A percentile compares a stretch with the other conserved stretches of the same genome.
phyloP scores from a whole-genome alignment of 805 yeast genomes.

The Torulaspora maleeae region DNA sequence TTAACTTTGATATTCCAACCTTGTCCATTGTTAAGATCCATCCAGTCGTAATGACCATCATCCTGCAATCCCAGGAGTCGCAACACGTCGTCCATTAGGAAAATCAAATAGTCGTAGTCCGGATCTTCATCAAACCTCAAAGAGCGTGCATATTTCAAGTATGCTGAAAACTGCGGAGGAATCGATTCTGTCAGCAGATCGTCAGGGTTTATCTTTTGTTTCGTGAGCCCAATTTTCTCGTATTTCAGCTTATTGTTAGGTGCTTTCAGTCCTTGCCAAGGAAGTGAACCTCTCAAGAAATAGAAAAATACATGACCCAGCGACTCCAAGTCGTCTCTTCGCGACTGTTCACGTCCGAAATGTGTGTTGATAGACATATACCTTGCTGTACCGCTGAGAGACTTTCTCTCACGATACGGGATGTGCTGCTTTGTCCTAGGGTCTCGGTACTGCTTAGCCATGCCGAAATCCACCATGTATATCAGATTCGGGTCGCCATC shows the following conservation, averaged over 20 bases:
- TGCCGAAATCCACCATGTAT: slow-evolving; percentile 76
- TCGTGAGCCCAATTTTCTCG: slow-evolving; percentile 79
- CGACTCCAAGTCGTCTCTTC: slow-evolving; percentile 79
- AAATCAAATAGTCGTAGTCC: slow-evolving; percentile 62
- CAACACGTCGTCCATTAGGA: slow-evolving; percentile 56
- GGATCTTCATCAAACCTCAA: slow-evolving; percentile 78
- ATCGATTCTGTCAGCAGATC: slow-evolving; percentile 56
- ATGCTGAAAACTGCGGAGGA: slow-evolving; percentile 71
- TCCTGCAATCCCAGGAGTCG: slow-evolving; percentile 53
- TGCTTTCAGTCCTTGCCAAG: slow-evolving; percentile 89
- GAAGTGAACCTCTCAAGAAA: slow-evolving; percentile 71
- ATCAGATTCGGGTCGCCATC: slow-evolving; percentile 59
- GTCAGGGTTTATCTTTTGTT: slow-evolving; percentile 61
- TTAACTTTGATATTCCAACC: slow-evolving; percentile 78
- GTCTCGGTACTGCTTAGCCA: slow-evolving; percentile 82
- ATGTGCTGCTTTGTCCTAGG: slow-evolving; percentile 76
- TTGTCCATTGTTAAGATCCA: slow-evolving; percentile 69
- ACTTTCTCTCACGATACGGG: slow-evolving; percentile 75
- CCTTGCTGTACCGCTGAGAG: slow-evolving; percentile 79
- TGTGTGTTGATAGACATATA: slow-evolving; percentile 89
- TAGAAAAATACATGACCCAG: slow-evolving; percentile 79
- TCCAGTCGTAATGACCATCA: slow-evolving; percentile 76
- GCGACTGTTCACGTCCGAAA: slow-evolving; percentile 75
- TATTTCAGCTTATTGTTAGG: slow-evolving; percentile 80
- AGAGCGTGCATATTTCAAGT: slow-evolving; percentile 61